phyloP scores from a whole-genome alignment of 257 asterid species.

The Nicotiana tomentosiformis region DNA sequence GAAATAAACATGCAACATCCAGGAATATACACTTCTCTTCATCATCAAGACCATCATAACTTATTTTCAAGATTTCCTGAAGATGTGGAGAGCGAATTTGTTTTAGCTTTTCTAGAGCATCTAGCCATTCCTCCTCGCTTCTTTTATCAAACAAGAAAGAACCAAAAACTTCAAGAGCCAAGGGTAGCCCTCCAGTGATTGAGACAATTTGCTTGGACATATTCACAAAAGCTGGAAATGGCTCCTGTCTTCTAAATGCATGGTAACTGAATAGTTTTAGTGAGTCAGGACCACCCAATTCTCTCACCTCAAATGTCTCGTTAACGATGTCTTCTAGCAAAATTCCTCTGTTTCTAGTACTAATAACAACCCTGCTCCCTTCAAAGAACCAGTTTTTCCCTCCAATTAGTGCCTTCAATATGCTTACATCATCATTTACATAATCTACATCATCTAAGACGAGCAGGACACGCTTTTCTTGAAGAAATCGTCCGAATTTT shows the following conservation, averaged over 20 bases:
- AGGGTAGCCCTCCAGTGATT: conserved; percentile 24
- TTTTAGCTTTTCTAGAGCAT: conserved; percentile 25
- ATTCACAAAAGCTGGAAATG: conserved; percentile 11
- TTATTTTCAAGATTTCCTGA: conserved; percentile 18
- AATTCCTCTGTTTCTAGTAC: conserved; percentile 18
- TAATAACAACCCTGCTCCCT: conserved; percentile 28
- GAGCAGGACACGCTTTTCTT: conserved; percentile 16
- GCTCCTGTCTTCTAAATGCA: conserved; percentile 26
- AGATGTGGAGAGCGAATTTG: conserved; percentile 4
- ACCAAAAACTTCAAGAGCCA: conserved; percentile 36
- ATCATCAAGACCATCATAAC: conserved; percentile 23
- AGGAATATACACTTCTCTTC: conserved; percentile 28
- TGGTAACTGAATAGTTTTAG: conserved; percentile 20
- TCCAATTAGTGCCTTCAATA: conserved; percentile 19
- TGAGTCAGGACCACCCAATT: conserved; percentile 12
- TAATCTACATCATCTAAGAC: conserved; percentile 30
- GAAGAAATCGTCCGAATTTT: conserved; percentile 10
- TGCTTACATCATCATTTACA: conserved; percentile 14
- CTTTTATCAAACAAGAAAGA: conserved; percentile 25
- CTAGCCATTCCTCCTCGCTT: conserved; percentile 20
- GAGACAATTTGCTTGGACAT: conserved; percentile 21
- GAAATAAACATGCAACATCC: conserved; percentile 30
- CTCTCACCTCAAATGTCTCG: conserved; percentile 16
- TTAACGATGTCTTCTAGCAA: background rate
- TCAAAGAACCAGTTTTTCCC: conserved; percentile 16